Conservation (phyloP, 2,329 filamentous ascomycete species). For the Stemphylium beticola region DNA sequence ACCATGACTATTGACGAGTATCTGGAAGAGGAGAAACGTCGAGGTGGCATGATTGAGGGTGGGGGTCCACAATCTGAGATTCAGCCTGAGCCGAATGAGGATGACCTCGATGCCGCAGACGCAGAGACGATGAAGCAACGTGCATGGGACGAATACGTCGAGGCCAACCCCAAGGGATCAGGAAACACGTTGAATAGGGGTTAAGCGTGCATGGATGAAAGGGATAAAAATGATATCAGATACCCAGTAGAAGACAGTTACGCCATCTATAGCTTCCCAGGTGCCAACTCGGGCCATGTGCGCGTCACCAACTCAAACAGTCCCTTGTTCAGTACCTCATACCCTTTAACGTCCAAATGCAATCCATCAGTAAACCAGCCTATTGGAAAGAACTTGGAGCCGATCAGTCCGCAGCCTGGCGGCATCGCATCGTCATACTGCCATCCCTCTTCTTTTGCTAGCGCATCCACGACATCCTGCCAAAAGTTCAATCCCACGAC, state of each 20-base stretch:
- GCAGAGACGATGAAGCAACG: constrained; percentile 91
- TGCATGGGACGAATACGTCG: constrained; percentile 92
- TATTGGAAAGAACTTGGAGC: constrained; percentile 37
- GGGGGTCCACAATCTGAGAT: constrained; percentile 77
- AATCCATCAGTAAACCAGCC: constrained; percentile 50
- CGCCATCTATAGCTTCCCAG: constrained; percentile 22
- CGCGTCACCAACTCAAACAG: constrained; percentile 28
- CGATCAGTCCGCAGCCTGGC: constrained; percentile 45
- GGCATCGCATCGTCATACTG: constrained; percentile 39
- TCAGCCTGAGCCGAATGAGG: constrained; percentile 80
- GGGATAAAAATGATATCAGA: constrained; percentile 8
- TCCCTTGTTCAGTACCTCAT: constrained; percentile 33
- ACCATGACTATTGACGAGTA: constrained; percentile 99
- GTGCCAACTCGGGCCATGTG: constrained; percentile 43
- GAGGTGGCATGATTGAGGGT: constrained; percentile 89
- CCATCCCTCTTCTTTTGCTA: constrained; percentile 31
- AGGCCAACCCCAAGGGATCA: constrained; percentile 83
- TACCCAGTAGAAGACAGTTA: constrained; percentile 11
- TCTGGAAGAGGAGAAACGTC: constrained; percentile 82
- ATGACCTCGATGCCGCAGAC: constrained; percentile 86
- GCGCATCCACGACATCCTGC: constrained; percentile 36
- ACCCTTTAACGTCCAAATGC: constrained; percentile 44
- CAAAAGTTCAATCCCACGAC: constrained; percentile 47
- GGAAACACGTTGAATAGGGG: constrained; percentile 86
- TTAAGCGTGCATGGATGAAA: constrained; percentile 29